Conservation (phyloP, 129 eudicot species). For the Saposhnikovia divaricata region DNA sequence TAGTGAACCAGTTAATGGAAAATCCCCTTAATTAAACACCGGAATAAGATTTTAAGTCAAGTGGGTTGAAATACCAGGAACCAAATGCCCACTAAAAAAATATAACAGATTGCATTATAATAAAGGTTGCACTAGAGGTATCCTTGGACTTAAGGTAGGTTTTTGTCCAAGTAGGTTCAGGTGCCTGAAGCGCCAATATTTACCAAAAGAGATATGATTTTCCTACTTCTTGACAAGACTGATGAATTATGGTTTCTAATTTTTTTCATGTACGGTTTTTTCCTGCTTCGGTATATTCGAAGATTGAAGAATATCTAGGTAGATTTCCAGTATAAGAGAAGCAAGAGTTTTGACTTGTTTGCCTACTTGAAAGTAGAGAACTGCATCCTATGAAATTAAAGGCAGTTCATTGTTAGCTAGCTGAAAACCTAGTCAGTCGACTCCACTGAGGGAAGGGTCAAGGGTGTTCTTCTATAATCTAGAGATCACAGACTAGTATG, state of each 20-base stretch:
- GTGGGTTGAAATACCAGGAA: neutral
- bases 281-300: neutral
- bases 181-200: no score
- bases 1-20: neutral
- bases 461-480: neutral
- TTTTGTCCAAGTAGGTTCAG: neutral
- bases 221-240: neutral
- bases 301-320: neutral
- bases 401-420: neutral
- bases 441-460: neutral
- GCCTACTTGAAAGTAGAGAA: neutral
- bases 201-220: neutral
- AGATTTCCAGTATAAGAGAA: neutral
- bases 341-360: neutral
- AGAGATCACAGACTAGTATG: neutral
- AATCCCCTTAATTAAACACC: neutral
- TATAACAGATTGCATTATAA: neutral
- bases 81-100: neutral
- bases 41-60: neutral
- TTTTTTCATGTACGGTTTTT: neutral
- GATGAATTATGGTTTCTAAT: neutral
- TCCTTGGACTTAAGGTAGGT: neutral
- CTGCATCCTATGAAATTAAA: neutral
- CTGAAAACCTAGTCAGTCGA: neutral
- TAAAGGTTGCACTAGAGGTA: neutral